Percentiles rank a stretch among this genome's conserved stretches.
These are phyloP conservation scores for Leptomonas pyrrhocoris DNA, from an alignment of 208 protist genomes.

Conservation along the genomic window DNA sequence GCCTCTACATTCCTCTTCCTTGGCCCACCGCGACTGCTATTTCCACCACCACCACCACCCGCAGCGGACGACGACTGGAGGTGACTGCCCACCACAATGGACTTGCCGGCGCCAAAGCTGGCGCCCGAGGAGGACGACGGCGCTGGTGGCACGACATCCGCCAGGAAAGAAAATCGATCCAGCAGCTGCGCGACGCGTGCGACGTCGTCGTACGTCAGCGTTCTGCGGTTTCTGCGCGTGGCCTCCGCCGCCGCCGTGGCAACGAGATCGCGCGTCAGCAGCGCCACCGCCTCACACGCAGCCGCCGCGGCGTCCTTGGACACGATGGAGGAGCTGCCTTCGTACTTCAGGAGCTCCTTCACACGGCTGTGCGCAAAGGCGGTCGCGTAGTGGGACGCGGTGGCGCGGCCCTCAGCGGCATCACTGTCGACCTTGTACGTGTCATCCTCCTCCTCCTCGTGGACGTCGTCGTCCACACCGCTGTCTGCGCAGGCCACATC, in stretches of 20 bases:
- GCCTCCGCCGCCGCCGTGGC: constrained; percentile 54
- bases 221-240: constrained; percentile 51
- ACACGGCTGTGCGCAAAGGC: constrained; percentile 67
- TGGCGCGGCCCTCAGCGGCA: constrained; percentile 9
- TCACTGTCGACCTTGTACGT: constrained; percentile 20
- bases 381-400: constrained; percentile 3
- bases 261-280: constrained; percentile 68
- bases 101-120: background rate
- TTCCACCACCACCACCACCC: no score
- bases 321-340: constrained; percentile 57
- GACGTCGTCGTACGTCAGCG: constrained; percentile 74
- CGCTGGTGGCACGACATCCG: constrained; percentile 56
- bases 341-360: constrained; percentile 69
- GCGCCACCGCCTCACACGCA: constrained; percentile 60
- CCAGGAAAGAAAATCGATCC: constrained; percentile 75
- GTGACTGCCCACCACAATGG: constrained; percentile 25
- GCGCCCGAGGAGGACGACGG: background rate
- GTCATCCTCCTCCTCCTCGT: background rate
- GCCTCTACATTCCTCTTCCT: background rate
- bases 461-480: constrained; percentile 1
- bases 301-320: constrained; percentile 51
- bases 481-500: background rate
- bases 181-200: constrained; percentile 56
- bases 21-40: no score
- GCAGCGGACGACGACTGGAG: background rate